Conservation (phyloP, 208 protist species). For the Kentomonas sorsogonicus region DNA sequence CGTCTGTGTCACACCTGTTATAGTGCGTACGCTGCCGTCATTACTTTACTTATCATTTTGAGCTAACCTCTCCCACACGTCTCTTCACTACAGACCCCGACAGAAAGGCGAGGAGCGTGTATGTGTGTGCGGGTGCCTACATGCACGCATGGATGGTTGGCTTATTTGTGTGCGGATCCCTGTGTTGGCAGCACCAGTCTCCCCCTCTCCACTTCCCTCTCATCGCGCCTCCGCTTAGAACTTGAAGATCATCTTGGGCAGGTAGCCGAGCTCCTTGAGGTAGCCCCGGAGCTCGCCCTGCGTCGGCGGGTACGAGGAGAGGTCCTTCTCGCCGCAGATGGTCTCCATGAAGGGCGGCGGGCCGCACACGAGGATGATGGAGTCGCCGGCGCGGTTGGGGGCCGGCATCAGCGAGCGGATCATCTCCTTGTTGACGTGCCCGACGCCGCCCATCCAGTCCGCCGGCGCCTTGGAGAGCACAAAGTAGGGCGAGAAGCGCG, state of each 20-base stretch:
- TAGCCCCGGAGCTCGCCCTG: slow-evolving; percentile 83
- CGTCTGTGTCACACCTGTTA: too few relatives aligned
- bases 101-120: too few relatives aligned
- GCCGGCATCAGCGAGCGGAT: slow-evolving; percentile 83
- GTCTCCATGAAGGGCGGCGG: slow-evolving; percentile 84
- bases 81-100: too few relatives aligned
- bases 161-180: too few relatives aligned
- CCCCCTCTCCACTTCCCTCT: too few relatives aligned
- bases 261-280: slow-evolving; percentile 86
- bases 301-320: slow-evolving; percentile 51
- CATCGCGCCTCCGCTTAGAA: slow-evolving; percentile 39
- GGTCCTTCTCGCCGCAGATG: slow-evolving; percentile 88
- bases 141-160: too few relatives aligned
- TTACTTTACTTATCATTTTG: too few relatives aligned
- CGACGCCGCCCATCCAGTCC: slow-evolving; percentile 89
- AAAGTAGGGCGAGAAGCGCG: slow-evolving; percentile 90
- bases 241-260: slow-evolving; percentile 87
- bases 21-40: too few relatives aligned
- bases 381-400: slow-evolving; percentile 73
- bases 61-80: too few relatives aligned
- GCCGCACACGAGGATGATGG: slow-evolving; percentile 83
- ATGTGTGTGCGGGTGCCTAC: too few relatives aligned
- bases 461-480: slow-evolving; percentile 84
- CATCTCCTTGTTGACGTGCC: slow-evolving; percentile 86
- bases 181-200: too few relatives aligned